A percentile compares a stretch with the other conserved stretches of the same genome.
These are phyloP conservation scores for Suhomyces sp. DNA, from an alignment of 805 yeast species.

Conservation along the genomic window DNA sequence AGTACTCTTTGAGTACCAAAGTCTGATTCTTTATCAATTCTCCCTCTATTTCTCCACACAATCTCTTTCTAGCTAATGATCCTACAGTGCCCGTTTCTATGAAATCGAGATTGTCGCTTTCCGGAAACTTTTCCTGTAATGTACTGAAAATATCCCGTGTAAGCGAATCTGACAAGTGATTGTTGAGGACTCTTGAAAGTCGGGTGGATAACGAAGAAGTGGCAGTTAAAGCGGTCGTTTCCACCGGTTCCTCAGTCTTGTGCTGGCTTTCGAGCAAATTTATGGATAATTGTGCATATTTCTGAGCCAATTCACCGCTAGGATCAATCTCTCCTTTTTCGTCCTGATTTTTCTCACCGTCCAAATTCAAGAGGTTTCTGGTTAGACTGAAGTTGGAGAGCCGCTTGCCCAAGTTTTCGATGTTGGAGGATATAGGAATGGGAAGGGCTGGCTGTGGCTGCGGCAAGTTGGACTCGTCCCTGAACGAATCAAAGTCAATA, in stretches of 20 bases:
- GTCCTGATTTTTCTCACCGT: conserved; percentile 10
- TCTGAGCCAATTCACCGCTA: conserved; percentile 31
- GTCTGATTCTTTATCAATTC: conserved; percentile 57
- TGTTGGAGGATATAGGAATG: conserved; percentile 38
- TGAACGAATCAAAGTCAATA: conserved; percentile 37
- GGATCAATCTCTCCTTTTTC: not conserved
- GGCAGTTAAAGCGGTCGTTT: not conserved
- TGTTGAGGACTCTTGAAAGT: conserved; percentile 48
- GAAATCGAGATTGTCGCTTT: conserved; percentile 31
- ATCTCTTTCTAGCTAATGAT: conserved; percentile 55
- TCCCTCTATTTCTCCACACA: conserved; percentile 58
- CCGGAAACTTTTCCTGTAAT: conserved; percentile 29
- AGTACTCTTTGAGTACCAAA: conserved; percentile 30
- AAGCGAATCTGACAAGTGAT: conserved; percentile 34
- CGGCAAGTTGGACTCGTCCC: conserved; percentile 12
- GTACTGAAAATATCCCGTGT: conserved; percentile 33
- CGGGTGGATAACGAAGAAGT: conserved; percentile 35
- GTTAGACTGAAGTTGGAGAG: conserved; percentile 33
- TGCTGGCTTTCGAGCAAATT: conserved; percentile 28
- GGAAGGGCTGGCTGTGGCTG: conserved; percentile 43
- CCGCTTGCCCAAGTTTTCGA: conserved; percentile 32
- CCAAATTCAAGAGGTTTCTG: conserved; percentile 27
- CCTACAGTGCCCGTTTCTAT: conserved; percentile 54
- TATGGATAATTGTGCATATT: conserved; percentile 49
- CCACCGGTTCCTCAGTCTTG: not conserved